phyloP scores from a whole-genome alignment of 176 grass and related monocot species.

The Musa troglodytarum region DNA sequence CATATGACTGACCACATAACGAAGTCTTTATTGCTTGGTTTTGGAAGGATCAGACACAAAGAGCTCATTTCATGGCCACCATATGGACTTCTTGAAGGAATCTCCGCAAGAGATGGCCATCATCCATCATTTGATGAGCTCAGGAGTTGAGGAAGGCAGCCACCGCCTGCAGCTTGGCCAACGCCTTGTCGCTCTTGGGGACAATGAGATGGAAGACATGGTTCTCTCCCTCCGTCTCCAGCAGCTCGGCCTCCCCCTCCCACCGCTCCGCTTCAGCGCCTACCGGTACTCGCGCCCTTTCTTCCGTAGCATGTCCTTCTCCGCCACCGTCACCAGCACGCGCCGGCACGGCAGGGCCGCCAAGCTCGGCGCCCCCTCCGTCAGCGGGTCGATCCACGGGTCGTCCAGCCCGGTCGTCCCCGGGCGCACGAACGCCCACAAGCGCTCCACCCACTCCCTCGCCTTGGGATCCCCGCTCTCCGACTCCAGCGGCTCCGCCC shows the following conservation, averaged over 20 bases:
- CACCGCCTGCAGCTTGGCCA: constrained; percentile 45
- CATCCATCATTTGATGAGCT: no score
- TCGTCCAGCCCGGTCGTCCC: constrained; percentile 40
- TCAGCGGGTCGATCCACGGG: constrained; percentile 44
- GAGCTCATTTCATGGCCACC: no score
- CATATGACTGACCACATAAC: no score
- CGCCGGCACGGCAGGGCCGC: constrained; percentile 37
- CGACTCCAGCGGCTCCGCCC: constrained; percentile 28
- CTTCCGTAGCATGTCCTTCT: constrained; percentile 34
- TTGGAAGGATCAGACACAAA: no score
- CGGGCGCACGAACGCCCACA: constrained; percentile 43
- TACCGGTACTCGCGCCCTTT: constrained; percentile 43
- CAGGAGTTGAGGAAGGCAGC: constrained; percentile 22
- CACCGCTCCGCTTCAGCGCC: constrained; percentile 46
- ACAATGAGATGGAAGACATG: constrained; percentile 63
- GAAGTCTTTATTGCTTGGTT: no score
- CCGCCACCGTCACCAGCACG: constrained; percentile 52
- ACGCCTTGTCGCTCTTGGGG: constrained; percentile 31
- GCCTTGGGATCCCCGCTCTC: constrained; percentile 24
- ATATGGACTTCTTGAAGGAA: no score
- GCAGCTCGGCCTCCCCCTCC: constrained; percentile 23
- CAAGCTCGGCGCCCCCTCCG: constrained; percentile 38
- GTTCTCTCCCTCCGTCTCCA: constrained; percentile 27
- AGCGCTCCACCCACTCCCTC: constrained; percentile 29
- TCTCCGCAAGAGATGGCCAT: no score